Conservation (phyloP, 805 yeast species). For the Yamadazyma scolyti region DNA sequence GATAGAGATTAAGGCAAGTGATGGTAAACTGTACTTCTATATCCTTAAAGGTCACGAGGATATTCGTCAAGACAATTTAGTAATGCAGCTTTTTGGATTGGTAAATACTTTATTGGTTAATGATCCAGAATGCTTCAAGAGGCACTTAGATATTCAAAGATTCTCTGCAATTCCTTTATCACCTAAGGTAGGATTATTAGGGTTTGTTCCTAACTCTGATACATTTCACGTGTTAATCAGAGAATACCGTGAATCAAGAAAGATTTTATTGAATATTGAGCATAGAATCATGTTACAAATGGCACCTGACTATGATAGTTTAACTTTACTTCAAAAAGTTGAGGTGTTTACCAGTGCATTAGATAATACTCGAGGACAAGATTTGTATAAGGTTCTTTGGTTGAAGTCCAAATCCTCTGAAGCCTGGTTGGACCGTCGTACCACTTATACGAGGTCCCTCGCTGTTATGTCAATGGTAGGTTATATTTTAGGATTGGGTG, state of each 20-base stretch:
- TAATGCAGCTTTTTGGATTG: slow-evolving; percentile 95
- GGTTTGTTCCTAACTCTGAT: slow-evolving; percentile 98
- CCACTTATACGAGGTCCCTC: slow-evolving; percentile 90
- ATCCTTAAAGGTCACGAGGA: slow-evolving; percentile 94
- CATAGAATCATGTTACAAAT: slow-evolving; percentile 94
- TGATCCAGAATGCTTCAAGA: slow-evolving; percentile 93
- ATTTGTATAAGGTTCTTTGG: slow-evolving; percentile 93
- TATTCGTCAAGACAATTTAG: slow-evolving; percentile 94
- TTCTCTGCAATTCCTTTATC: slow-evolving; percentile 94
- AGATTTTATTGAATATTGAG: slow-evolving; percentile 85
- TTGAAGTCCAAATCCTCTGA: slow-evolving; percentile 92
- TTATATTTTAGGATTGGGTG: slow-evolving; percentile 93
- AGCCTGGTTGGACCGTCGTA: slow-evolving; percentile 96
- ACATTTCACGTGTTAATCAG: slow-evolving; percentile 91
- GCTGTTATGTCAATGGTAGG: slow-evolving; percentile 99
- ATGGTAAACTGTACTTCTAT: slow-evolving; percentile 86
- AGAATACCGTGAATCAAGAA: slow-evolving; percentile 89
- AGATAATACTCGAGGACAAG: slow-evolving; percentile 95
- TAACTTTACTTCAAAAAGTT: slow-evolving; percentile 86
- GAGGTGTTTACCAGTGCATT: slow-evolving; percentile 96
- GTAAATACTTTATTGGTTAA: slow-evolving; percentile 86
- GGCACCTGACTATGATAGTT: slow-evolving; percentile 94
- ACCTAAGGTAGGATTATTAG: slow-evolving; percentile 92
- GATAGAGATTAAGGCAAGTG: slow-evolving; percentile 75
- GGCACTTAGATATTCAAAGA: slow-evolving; percentile 89